phyloP scores from a whole-genome alignment of 2,329 filamentous ascomycete species.

The Ophiocordyceps sinensis region DNA sequence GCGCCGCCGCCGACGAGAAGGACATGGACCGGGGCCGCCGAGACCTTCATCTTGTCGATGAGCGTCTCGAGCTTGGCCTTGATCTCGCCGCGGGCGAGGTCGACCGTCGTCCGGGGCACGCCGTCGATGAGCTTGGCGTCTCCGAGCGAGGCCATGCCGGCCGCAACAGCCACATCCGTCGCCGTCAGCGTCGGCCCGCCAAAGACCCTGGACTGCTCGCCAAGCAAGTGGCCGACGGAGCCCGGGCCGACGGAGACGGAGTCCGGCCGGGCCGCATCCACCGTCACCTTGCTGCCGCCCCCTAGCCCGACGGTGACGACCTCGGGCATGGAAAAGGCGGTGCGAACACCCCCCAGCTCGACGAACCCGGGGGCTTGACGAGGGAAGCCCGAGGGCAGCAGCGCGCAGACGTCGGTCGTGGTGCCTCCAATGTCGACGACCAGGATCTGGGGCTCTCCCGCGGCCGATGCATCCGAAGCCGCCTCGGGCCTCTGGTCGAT shows the following conservation, averaged over 20 bases:
- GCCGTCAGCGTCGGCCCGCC: conserved; percentile 38
- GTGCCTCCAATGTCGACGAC: conserved; percentile 48
- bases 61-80: conserved; percentile 32
- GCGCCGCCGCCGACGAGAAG: conserved; percentile 44
- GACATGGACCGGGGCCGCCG: conserved; percentile 33
- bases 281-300: conserved; percentile 28
- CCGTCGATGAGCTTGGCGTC: conserved; percentile 13
- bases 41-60: conserved; percentile 42
- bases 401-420: conserved; percentile 43
- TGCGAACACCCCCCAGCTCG: conserved; percentile 42
- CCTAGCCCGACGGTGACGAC: conserved; percentile 41
- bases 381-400: conserved; percentile 44
- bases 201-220: conserved; percentile 32
- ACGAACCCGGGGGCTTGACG: conserved; percentile 44
- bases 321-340: conserved; percentile 43
- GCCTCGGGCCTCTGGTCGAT: conserved; percentile 16
- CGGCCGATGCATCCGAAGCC: neutral
- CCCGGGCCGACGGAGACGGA: conserved; percentile 36
- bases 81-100: conserved; percentile 18
- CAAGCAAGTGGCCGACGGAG: conserved; percentile 38
- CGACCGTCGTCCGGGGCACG: conserved; percentile 8
- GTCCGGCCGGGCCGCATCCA: conserved; percentile 11
- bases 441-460: conserved; percentile 19
- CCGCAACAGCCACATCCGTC: conserved; percentile 33
- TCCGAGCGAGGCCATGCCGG: conserved; percentile 16